A percentile compares a stretch with the other conserved stretches of the same genome.
Evolutionary conservation across 1,284 basidiomycete genomes (phyloP).

Genomic region (Pisolithus thermaeus): DNA sequence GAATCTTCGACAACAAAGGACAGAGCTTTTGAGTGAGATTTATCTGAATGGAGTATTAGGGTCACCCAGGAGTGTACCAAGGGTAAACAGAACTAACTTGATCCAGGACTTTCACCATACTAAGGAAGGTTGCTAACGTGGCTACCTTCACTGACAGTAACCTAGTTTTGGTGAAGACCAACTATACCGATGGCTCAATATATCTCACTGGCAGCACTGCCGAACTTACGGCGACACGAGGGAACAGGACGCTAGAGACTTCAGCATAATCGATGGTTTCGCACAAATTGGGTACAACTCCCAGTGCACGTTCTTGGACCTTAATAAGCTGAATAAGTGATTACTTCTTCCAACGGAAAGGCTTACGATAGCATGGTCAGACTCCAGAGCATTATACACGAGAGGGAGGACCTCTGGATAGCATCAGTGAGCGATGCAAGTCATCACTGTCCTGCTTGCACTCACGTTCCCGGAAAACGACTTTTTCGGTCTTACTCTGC

Average conservation of each 20-base stretch:
- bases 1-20: conserved; percentile 88
- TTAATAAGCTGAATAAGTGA: conserved; percentile 22
- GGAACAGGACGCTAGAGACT: conserved; percentile 81
- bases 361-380: conserved; percentile 76
- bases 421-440: conserved; percentile 1
- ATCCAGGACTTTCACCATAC: conserved; percentile 93
- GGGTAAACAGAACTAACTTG: conserved; percentile 46
- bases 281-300: conserved; percentile 80
- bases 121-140: conserved; percentile 82
- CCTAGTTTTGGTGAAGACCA: conserved; percentile 86
- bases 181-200: conserved; percentile 37
- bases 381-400: conserved; percentile 92
- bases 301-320: conserved; percentile 91
- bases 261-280: conserved; percentile 93
- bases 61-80: background rate
- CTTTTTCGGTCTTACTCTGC: conserved; percentile 85
- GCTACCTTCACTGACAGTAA: conserved; percentile 85
- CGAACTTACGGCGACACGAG: conserved; percentile 74
- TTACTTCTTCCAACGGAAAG: background rate
- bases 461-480: conserved; percentile 84
- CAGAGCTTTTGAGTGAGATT: conserved; percentile 95
- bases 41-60: conserved; percentile 34
- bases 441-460: conserved; percentile 11
- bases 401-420: conserved; percentile 83
- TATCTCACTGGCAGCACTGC: conserved; percentile 1